Percentiles rank a stretch among this genome's conserved stretches.
phyloP scores from a whole-genome alignment of 345 rosid species.

The Citrus medica region DNA sequence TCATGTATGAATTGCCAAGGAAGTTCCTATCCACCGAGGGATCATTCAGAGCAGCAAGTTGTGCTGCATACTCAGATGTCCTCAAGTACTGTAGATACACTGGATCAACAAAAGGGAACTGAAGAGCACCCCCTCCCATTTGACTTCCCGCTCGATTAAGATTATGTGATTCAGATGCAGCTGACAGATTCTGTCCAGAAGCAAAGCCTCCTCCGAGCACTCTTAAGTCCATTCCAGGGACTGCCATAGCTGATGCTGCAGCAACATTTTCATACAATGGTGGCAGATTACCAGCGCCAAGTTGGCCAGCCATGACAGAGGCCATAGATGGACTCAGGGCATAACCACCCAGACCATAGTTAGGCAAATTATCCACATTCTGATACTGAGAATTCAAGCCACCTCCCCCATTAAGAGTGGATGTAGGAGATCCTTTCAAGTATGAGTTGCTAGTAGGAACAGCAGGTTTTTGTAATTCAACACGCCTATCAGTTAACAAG shows the following conservation, averaged over 20 bases:
- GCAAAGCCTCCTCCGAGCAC: conserved; percentile 53
- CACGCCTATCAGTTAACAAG: conserved; percentile 40
- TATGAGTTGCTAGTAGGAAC: conserved; percentile 40
- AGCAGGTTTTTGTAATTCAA: conserved; percentile 41
- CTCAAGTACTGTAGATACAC: conserved; percentile 60
- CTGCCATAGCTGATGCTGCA: conserved; percentile 52
- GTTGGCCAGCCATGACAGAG: conserved; percentile 63
- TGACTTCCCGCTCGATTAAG: conserved; percentile 41
- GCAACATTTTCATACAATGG: conserved; percentile 72
- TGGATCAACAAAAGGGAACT: conserved; percentile 54
- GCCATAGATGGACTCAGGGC: conserved; percentile 54
- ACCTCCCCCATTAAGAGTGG: conserved; percentile 48
- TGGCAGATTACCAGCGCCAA: conserved; percentile 53
- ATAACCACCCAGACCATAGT: conserved; percentile 49
- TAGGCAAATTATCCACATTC: conserved; percentile 39
- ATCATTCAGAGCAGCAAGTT: conserved; percentile 49
- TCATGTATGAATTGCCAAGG: conserved; percentile 52
- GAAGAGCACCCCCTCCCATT: conserved; percentile 49
- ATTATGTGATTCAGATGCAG: conserved; percentile 43
- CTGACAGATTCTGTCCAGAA: conserved; percentile 42
- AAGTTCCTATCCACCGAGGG: conserved; percentile 46
- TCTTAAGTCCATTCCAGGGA: conserved; percentile 65
- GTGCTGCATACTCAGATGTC: conserved; percentile 48
- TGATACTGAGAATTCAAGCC: conserved; percentile 51
- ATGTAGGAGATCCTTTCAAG: conserved; percentile 62